Evolutionary conservation across 495 filamentous ascomycete genomes (phyloP), one percentile per base, ranked within the genome.

Genomic region (Daldinia childiae): DNA sequence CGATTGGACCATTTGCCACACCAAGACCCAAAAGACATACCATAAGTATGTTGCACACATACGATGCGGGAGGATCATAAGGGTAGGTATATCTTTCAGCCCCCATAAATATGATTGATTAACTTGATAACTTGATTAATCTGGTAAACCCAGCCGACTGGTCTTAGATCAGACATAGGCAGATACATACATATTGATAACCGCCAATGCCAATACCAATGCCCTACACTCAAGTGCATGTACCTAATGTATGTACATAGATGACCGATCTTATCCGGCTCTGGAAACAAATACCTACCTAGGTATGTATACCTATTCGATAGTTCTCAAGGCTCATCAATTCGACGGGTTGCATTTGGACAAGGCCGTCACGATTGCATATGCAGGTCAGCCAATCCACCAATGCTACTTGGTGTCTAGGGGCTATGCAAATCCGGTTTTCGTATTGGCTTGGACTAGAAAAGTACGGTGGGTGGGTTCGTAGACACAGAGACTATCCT

Each of bases 341-440:
- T 58, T 69, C 55, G 71, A 62, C 58, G 66, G 62, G 71, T 66
- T 69, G 58, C 62, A 73, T 69, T 52, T 52, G 56, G 41, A 51
- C 26, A 17, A 26, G 58, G 63, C 52, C 50, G 43, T 73, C 71
- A 69, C 62, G 65, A 68, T 66, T 63, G 71, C 66, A 73, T 73
- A 73, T 73, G 71, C 71, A 73, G 66, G 71, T 69, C 51, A 73
- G 71, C 64, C 45, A 69, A 58, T 66, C 52, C 57, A 36, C 65
- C 62, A 69, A 64, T 65, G 69, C 60, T 21, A 68, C 64, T 64
- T 62, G 61, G 57, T 65, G 62, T 66, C 51, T 48, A 69, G 71
- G 72, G 72, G 72, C 67, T 71, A 69, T 74, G 67, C 56, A 66
- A 77, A 77, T 73, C 75, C 74, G 74, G 77, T 73, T 77, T 79